Evolutionary conservation across 2,329 filamentous ascomycete species (phyloP), one percentile per base, ranked within the genome.

Genomic region (Epichloe coenophiala): DNA sequence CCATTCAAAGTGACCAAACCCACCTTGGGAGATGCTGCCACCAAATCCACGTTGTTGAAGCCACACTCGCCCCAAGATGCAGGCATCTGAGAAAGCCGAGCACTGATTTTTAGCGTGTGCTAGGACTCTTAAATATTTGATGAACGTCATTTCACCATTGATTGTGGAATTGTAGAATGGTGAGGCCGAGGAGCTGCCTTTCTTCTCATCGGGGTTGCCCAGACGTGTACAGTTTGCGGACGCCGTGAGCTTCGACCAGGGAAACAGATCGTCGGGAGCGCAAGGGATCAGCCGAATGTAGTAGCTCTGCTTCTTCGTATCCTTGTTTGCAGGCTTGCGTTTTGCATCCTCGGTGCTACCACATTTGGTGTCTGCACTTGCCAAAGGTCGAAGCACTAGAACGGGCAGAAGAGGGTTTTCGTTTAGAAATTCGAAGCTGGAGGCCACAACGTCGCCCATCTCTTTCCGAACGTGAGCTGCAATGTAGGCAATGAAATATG

Each of bases 1-100:
- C 88, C 88, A 97, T 64, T 98, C 93, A 56, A 95, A 95, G 57
- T 88, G 81, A 3, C 93, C 93, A 63, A 98, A 96, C 0, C 93
- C 93, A 43, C 93, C 91, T 42, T 75, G 71, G 2, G 79, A 74
- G n/a, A 89, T 67, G 21, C 76, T 71, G 43, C 86, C 78, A 15
- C 76, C 77, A 57, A 96, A 86, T 0, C 89, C 89, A 50, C 91
- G 80, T 67, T 97, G 91, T 57, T 83, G 83, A 40, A 98, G 75
- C 93, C 93, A 98, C 50, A 87, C 79, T 51, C 85, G 81, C 27
- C 91, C 93, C 21, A 98, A 75, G 7, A 94, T 74, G 63, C 88
- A 95, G 8, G 89, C 86, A 64, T 96, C 89, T 52, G 77, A 75
- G 65, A 90, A 96, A 4, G 81, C 78, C 13, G 81, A 69, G 58